These are phyloP conservation scores for Hypoxylon rickii DNA, from an alignment of 495 filamentous ascomycete species.

Conservation along the genomic window DNA sequence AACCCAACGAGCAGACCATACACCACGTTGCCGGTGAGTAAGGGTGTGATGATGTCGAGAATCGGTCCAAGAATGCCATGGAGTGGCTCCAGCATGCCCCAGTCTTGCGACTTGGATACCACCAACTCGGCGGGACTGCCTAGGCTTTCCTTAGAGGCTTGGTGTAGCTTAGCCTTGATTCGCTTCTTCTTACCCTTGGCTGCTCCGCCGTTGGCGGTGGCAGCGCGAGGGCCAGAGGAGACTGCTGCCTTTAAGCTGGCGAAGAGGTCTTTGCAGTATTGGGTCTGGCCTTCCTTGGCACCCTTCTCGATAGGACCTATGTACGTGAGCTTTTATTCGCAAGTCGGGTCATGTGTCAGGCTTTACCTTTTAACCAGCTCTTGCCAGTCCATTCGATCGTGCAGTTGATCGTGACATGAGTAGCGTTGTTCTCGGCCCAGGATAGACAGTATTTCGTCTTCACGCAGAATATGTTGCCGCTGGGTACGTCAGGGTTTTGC, in stretches of 20 bases:
- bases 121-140: constrained; percentile 52
- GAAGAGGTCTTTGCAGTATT: constrained; percentile 78
- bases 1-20: constrained; percentile 62
- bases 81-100: constrained; percentile 82
- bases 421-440: constrained; percentile 85
- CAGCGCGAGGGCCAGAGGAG: constrained; percentile 61
- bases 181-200: constrained; percentile 59
- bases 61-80: constrained; percentile 72
- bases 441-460: constrained; percentile 95
- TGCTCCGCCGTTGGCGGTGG: constrained; percentile 43
- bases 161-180: constrained; percentile 59
- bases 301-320: constrained; percentile 93
- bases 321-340: constrained; percentile 23
- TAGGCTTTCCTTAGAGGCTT: constrained; percentile 45
- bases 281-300: constrained; percentile 83
- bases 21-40: constrained; percentile 73
- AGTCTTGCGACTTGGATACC: constrained; percentile 55
- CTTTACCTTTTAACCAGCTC: constrained; percentile 93
- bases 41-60: constrained; percentile 67
- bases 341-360: background rate
- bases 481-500: constrained; percentile 94
- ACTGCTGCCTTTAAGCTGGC: constrained; percentile 74
- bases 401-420: constrained; percentile 81
- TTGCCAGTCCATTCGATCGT: constrained; percentile 96
- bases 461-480: constrained; percentile 83